Evolutionary conservation across 2,329 filamentous ascomycete genomes (phyloP), one percentile per base, ranked within the genome.

Genomic region (Coniochaeta ligniaria): DNA sequence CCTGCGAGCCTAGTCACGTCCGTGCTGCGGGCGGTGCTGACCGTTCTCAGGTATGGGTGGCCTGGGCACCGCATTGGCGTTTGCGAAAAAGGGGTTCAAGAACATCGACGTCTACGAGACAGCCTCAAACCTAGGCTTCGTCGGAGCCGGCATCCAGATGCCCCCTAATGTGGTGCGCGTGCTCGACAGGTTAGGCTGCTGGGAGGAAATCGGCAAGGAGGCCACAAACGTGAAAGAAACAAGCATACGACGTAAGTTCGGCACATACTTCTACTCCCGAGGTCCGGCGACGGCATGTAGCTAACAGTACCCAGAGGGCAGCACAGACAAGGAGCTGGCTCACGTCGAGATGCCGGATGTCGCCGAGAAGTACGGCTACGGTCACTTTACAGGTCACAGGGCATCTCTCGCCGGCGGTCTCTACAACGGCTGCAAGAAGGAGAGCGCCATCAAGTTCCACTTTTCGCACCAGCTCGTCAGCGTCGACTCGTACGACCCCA

Each of bases 141-240:
- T 94, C 1, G 91, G 91, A 26, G 91, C 91, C 1, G 91, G 91
- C 6, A 94, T 95, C 65, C 91, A 96, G 71, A 80, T 94, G 61
- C 89, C 91, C 0, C 91, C 91, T 0, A 96, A 95, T 66, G 89
- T 94, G 82, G 86, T 87, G 3, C 83, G 89, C 2, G 89, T 95
- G 9, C 80, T 95, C 14, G 87, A 91, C 69, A 78, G 81, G 16
- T 76, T 93, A 43, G 90, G 87, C 11, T 88, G 89, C 61, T 94
- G 90, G 90, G 75, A 81, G 20, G 78, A 81, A 17, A 91, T 95
- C 63, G 84, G 84, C 64, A 81, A 78, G 41, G 89, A 92, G 70
- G 88, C 89, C 2, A 90, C 90, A 0, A 82, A 87, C 62, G 81
- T 92, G 62, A 81, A 80, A 61, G 85, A 87, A 61, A 91, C 89